Percentiles rank a stretch among this genome's conserved stretches.
phyloP scores from a whole-genome alignment of 2,329 filamentous ascomycete genomes.

The Zarea fungicola region DNA sequence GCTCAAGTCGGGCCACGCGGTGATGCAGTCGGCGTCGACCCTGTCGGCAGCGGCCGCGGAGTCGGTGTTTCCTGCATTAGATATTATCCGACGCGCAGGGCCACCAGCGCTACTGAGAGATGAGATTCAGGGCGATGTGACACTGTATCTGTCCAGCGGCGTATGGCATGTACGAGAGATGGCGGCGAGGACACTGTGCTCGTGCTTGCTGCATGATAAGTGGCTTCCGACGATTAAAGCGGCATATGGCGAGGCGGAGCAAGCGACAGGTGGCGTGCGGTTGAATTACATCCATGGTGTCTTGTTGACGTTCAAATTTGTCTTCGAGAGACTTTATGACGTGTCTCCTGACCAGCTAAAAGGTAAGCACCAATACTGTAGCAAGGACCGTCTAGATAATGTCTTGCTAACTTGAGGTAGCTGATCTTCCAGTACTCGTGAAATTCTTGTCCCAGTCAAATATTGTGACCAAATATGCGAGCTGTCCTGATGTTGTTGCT shows the following conservation, averaged over 20 bases:
- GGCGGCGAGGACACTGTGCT: constrained; percentile 66
- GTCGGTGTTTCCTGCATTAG: constrained; percentile 76
- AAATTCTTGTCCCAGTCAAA: constrained; percentile 25
- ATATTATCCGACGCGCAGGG: constrained; percentile 68
- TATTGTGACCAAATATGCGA: constrained; percentile 19
- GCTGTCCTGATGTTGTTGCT: constrained; percentile 38
- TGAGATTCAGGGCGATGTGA: constrained; percentile 53
- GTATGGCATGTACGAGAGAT: constrained; percentile 82
- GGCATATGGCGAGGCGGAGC: constrained; percentile 28
- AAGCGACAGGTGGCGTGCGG: constrained; percentile 20
- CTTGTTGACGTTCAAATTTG: constrained; percentile 50
- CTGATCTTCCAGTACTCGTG: constrained; percentile 25
- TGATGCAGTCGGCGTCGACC: constrained; percentile 33
- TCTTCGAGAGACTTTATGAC: constrained; percentile 49
- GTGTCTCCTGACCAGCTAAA: constrained; percentile 38
- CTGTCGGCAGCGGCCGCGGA: constrained; percentile 46
- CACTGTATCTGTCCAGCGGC: constrained; percentile 58
- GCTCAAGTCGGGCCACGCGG: constrained; percentile 47
- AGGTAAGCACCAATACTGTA: constrained; percentile 33
- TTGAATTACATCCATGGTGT: constrained; percentile 55
- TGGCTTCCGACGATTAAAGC: constrained; percentile 40
- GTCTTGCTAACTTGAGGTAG: constrained; percentile 22
- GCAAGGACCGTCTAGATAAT: background rate
- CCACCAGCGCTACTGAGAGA: constrained; percentile 54
- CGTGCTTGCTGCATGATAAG: constrained; percentile 49